Base-by-base conservation (phyloP, 2,329 filamentous ascomycete species). In the Cladorrhinum sp. region DNA sequence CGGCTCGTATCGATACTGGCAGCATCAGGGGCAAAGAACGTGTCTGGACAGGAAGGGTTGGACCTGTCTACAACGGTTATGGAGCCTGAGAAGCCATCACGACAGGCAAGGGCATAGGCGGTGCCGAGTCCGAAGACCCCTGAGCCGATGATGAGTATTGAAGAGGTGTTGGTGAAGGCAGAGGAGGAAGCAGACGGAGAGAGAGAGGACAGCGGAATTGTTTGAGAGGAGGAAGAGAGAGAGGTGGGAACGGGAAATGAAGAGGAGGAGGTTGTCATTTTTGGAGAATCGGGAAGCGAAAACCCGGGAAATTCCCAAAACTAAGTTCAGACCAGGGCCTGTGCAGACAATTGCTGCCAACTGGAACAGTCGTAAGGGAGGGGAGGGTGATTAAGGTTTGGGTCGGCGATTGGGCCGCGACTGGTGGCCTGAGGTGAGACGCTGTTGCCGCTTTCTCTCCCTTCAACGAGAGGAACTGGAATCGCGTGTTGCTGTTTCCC, bases 61-160 rank as follows among this genome's bases (percentile, higher is more conserved):
- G 79, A 80, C 59, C 84, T 78, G 72, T 89, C 83, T 60, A 89
- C 74, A 55, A 89, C 68, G 16, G 84, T 86, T 72, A 89, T 85
- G 57, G 74, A 71, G 57, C 74, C 62, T 63, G 78, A 68, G 75
- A 86, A 85, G 63, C 72, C 77, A 38, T 85, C 77, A 36, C 88
- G 85, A 65, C 82, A 81, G 61, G 87, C 79, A 51, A 97, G 82
- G 13, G 90, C 82, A 65, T 87, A 85, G 55, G 92, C 90, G 7
- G 80, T 82, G 61, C 76, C 73, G 58, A 83, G 81, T 65, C 85
- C 85, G 66, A 88, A 88, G 63, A 85, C 83, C 50, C 85, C 85
- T n/a, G 84, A 84, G 58, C 89, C 89, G 58, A 91, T 74, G 64
- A 92, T 88, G 58, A 92, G 79, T 68, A 91, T 80, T 20, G 82